Evolutionary conservation across 2,329 filamentous ascomycete genomes (phyloP).

Genomic region (Colletotrichum sansevieriae): DNA sequence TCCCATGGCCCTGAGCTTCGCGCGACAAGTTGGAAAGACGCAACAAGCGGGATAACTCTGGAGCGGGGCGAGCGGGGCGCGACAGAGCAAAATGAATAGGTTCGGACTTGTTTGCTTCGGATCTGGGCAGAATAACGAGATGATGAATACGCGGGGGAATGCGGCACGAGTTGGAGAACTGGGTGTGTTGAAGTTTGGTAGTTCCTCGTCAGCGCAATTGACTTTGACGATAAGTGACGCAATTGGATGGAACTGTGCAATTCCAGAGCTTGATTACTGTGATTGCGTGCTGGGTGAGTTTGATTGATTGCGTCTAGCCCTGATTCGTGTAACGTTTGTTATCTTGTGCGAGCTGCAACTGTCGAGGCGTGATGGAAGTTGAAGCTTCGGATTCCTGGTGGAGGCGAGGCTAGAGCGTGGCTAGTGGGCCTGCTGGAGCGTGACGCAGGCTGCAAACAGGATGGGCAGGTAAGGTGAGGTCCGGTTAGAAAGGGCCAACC

Average conservation of each 20-base stretch:
- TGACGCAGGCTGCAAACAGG: constrained; percentile 30
- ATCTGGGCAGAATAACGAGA: not conserved
- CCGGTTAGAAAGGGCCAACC: constrained; percentile 17
- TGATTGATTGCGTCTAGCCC: not conserved
- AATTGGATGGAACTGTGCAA: constrained; percentile 3
- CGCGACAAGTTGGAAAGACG: constrained; percentile 13
- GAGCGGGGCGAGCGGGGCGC: constrained; percentile 19
- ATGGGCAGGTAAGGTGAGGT: constrained; percentile 19
- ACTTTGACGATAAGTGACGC: constrained; percentile 14
- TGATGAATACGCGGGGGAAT: constrained; percentile 6
- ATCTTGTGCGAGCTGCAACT: not conserved
- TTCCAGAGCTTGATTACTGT: not conserved
- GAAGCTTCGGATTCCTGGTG: constrained; percentile 20
- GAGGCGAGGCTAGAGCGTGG: constrained; percentile 14
- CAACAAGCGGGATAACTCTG: constrained; percentile 27
- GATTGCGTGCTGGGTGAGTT: not conserved
- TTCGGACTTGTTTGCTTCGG: not conserved
- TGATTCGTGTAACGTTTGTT: not conserved
- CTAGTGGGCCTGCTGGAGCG: constrained; percentile 1
- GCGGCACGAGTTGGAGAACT: constrained; percentile 7
- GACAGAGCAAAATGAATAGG: not conserved
- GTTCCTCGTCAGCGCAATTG: constrained; percentile 10
- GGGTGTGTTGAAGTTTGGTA: not conserved
- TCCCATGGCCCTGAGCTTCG: constrained; percentile 41
- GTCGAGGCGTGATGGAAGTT: constrained; percentile 15